A percentile compares a stretch with the other conserved stretches of the same genome.
Evolutionary conservation across 805 yeast species (phyloP).

Genomic region (Wickerhamiella allomyrinae): DNA sequence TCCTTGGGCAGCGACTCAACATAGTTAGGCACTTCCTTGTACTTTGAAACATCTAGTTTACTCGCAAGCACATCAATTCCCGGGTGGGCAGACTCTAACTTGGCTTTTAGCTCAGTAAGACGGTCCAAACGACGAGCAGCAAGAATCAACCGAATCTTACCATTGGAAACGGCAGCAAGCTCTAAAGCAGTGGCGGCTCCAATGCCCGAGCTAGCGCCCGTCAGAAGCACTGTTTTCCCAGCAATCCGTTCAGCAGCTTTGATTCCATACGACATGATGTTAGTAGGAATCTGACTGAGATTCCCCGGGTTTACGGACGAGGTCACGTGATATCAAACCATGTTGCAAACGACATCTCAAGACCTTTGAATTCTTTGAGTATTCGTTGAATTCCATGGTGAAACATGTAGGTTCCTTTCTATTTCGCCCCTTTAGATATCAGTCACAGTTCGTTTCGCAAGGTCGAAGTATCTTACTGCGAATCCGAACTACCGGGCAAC

Average conservation of each 20-base stretch:
- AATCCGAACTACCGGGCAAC: too few species aligned
- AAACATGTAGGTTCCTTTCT: too few species aligned
- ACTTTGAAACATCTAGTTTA: constrained; percentile 43
- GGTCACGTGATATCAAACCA: too few species aligned
- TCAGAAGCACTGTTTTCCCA: constrained; percentile 65
- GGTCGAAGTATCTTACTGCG: too few species aligned
- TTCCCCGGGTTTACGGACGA: too few species aligned
- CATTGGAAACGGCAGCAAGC: constrained; percentile 63
- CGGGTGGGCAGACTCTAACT: constrained; percentile 36
- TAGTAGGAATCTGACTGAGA: too few species aligned
- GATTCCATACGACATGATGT: constrained; percentile 43
- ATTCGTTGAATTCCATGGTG: too few species aligned
- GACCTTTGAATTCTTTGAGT: too few species aligned
- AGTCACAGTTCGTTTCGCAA: too few species aligned
- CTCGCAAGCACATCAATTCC: constrained; percentile 32
- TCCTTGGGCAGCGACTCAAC: constrained; percentile 39
- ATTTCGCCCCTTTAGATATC: too few species aligned
- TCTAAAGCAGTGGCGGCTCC: constrained; percentile 87
- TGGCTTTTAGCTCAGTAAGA: constrained; percentile 35
- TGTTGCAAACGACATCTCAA: too few species aligned
- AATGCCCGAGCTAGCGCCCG: constrained; percentile 97
- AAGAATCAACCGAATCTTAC: constrained; percentile 53
- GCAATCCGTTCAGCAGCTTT: constrained; percentile 69
- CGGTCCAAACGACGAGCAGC: constrained; percentile 67
- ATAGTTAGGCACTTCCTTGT: constrained; percentile 38